phyloP scores from a whole-genome alignment of 2,329 filamentous ascomycete species.

The Boeremia lycopersici region DNA sequence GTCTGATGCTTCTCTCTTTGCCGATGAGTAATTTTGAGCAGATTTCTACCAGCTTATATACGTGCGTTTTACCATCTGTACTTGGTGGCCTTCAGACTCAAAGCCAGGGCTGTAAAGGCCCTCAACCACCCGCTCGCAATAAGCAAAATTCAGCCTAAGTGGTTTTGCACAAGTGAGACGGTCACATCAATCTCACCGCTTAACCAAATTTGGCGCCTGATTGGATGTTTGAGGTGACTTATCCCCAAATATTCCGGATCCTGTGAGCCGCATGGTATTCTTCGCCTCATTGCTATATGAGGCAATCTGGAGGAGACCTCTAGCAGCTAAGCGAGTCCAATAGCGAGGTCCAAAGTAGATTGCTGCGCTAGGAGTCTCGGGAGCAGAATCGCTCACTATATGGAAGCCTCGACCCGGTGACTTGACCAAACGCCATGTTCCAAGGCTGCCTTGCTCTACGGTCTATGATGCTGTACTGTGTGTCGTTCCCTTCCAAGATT shows the following conservation, averaged over 20 bases:
- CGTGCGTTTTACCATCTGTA: background rate
- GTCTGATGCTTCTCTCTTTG: background rate
- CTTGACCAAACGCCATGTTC: background rate
- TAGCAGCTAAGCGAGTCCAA: slow-evolving; percentile 6
- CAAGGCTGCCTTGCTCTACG: no score
- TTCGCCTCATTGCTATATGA: slow-evolving; percentile 3
- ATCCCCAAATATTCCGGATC: background rate
- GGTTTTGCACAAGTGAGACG: background rate
- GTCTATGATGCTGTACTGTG: no score
- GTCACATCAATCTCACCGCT: background rate
- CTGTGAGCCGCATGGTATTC: slow-evolving; percentile 2
- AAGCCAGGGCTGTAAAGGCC: background rate
- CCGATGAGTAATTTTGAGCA: slow-evolving; percentile 7
- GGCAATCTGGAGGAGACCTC: slow-evolving; percentile 11
- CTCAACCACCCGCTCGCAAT: background rate
- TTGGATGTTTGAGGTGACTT: background rate
- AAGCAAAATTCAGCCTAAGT: background rate
- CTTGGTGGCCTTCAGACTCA: background rate
- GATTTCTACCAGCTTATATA: slow-evolving; percentile 1
- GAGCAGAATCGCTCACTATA: background rate
- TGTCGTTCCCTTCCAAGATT: no score
- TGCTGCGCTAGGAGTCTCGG: slow-evolving; percentile 6
- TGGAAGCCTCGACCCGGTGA: background rate
- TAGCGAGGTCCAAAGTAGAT: background rate
- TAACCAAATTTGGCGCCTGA: background rate